phyloP scores from a whole-genome alignment of 352 stramenopile species.

The Pythium coloratum region DNA sequence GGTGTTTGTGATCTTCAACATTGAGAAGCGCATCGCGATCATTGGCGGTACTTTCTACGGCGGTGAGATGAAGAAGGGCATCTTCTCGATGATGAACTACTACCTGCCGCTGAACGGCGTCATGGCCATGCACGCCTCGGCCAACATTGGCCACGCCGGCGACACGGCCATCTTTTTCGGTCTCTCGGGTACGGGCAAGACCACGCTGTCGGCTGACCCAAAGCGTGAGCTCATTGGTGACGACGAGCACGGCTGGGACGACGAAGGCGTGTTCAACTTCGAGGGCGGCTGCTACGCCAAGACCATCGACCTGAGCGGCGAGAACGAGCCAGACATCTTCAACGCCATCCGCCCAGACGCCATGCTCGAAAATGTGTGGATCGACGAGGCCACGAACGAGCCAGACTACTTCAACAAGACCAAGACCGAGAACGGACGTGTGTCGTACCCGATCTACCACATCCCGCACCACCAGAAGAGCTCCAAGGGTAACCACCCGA shows the following conservation, averaged over 20 bases:
- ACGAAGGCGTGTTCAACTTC: slow-evolving; percentile 96
- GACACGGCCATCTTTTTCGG: slow-evolving; percentile 59
- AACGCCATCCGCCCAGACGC: slow-evolving; percentile 44
- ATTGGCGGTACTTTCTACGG: slow-evolving; percentile 70
- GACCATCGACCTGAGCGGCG: slow-evolving; percentile 92
- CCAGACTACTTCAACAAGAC: slow-evolving; percentile 60
- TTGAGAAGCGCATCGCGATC: slow-evolving; percentile 59
- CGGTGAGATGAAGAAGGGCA: slow-evolving; percentile 74
- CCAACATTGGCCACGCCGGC: slow-evolving; percentile 51
- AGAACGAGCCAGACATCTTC: slow-evolving; percentile 97
- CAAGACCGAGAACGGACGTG: slow-evolving; percentile 60
- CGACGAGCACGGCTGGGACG: slow-evolving; percentile 76
- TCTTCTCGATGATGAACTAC: slow-evolving; percentile 78
- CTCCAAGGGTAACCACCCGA: slow-evolving; percentile 56
- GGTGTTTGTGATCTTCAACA: slow-evolving; percentile 71
- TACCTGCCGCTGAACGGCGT: slow-evolving; percentile 56
- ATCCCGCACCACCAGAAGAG: slow-evolving; percentile 50
- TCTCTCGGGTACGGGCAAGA: slow-evolving; percentile 91
- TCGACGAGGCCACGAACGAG: slow-evolving; percentile 40
- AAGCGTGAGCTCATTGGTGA: slow-evolving; percentile 93
- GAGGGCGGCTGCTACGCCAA: slow-evolving; percentile 98
- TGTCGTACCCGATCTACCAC: slow-evolving; percentile 62
- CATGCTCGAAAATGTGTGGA: slow-evolving; percentile 62
- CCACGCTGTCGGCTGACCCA: slow-evolving; percentile 85
- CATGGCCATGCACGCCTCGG: slow-evolving; percentile 64